Conservation (phyloP, 1,139 yeast genomes). For the Nematodospora anomalae region DNA sequence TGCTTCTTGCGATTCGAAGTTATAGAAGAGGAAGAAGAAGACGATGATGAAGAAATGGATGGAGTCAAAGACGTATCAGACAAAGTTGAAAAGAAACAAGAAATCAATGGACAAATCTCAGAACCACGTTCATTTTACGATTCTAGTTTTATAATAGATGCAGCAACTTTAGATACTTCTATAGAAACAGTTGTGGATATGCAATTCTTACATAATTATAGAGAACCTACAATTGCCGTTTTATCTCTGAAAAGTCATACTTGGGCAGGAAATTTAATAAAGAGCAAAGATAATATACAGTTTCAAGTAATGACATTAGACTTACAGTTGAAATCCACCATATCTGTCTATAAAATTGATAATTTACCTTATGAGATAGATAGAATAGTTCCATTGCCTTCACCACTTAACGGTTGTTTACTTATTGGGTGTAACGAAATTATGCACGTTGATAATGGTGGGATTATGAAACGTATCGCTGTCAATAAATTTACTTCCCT, state of each 20-base stretch:
- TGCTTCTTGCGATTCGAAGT: slow-evolving; percentile 70
- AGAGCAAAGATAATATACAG: slow-evolving; percentile 61
- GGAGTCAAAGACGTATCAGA: slow-evolving; percentile 10
- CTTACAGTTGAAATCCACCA: slow-evolving; percentile 58
- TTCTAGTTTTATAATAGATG: slow-evolving; percentile 58
- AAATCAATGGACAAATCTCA: slow-evolving; percentile 6
- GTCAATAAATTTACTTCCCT: slow-evolving; percentile 57
- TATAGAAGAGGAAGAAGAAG: slow-evolving; percentile 45
- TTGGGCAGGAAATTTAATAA: slow-evolving; percentile 74
- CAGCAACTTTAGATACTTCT: slow-evolving; percentile 55
- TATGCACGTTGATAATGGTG: slow-evolving; percentile 80
- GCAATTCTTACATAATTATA: slow-evolving; percentile 67
- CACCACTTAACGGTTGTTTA: slow-evolving; percentile 71
- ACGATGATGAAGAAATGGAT: slow-evolving; percentile 26
- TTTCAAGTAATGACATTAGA: slow-evolving; percentile 69
- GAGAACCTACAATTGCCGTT: slow-evolving; percentile 80
- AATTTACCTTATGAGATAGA: slow-evolving; percentile 77
- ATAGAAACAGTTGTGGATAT: slow-evolving; percentile 64
- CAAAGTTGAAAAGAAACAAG: slow-evolving; percentile 8
- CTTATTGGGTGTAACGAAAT: slow-evolving; percentile 77
- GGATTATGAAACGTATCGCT: slow-evolving; percentile 66
- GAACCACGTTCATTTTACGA: slow-evolving; percentile 19
- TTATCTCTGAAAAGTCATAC: slow-evolving; percentile 62
- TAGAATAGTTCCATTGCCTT: slow-evolving; percentile 59
- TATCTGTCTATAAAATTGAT: slow-evolving; percentile 63